Percentiles rank a stretch among this genome's conserved stretches.
phyloP scores from a whole-genome alignment of 208 protist species.

The Acanthamoeba lugdunensis region DNA sequence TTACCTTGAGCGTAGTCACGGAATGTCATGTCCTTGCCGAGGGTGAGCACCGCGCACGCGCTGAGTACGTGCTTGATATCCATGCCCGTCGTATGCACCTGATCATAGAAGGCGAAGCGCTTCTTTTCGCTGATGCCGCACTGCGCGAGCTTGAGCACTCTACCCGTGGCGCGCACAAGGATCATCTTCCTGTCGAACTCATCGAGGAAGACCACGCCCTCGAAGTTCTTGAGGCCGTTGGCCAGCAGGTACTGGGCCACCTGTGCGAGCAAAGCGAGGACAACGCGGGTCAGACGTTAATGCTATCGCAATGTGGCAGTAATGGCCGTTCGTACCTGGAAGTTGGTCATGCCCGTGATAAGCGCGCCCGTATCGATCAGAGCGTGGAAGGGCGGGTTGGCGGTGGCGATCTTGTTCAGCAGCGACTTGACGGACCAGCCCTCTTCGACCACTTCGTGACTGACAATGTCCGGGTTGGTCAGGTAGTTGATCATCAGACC shows the following conservation, averaged over 20 bases:
- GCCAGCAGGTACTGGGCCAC: constrained; percentile 91
- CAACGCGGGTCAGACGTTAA: neutral
- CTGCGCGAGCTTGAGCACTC: constrained; percentile 90
- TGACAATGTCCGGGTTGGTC: constrained; percentile 89
- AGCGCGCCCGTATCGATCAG: constrained; percentile 96
- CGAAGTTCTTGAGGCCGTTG: constrained; percentile 87
- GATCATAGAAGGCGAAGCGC: constrained; percentile 94
- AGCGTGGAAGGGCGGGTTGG: constrained; percentile 89
- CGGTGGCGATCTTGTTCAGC: constrained; percentile 90
- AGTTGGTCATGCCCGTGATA: constrained; percentile 95
- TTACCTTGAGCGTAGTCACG: constrained; percentile 93
- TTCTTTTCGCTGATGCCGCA: constrained; percentile 92
- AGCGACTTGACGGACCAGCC: constrained; percentile 92
- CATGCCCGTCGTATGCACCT: constrained; percentile 95
- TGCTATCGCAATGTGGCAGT: too few species aligned
- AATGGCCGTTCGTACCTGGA: constrained; percentile 78
- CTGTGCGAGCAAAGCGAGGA: constrained; percentile 62
- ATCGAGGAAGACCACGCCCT: constrained; percentile 95
- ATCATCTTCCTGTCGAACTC: constrained; percentile 93
- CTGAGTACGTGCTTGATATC: constrained; percentile 94
- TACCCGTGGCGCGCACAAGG: constrained; percentile 90
- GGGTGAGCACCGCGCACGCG: constrained; percentile 91
- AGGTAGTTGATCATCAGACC: constrained; percentile 93
- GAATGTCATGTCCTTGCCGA: constrained; percentile 96
- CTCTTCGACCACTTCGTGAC: constrained; percentile 82